Base-by-base conservation (phyloP, 805 yeast genomes). In the Pachysolen tannophilus region DNA sequence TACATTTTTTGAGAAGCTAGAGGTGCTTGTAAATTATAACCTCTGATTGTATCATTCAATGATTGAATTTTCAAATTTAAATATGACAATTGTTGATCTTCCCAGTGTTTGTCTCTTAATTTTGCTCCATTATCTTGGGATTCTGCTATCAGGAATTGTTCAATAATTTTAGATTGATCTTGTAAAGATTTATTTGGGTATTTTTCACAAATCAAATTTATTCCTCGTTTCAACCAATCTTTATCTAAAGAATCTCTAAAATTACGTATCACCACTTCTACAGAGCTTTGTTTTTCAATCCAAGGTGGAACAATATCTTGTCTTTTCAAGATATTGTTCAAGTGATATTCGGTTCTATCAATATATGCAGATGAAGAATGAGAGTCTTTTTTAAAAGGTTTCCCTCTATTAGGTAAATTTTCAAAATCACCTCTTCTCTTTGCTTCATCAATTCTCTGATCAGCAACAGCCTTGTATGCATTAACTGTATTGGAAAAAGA, bases 281-380 rank as follows among this genome's bases (percentile, higher is more conserved):
- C 72, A 2, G 72, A 65, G 14, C 72, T 63, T 53, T 83, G 92
- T 37, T 73, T 78, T 46, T 85, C 94, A 25, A 87, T 79, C 96
- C 96, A 87, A 0, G 94, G 94, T 0, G 95, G 95, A 8, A 77
- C 61, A 1, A 84, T 77, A 32, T 84, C 87, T 53, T 87, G 95
- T 28, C 73, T 69, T 42, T 69, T 72, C 38, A 87, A 57, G 30
- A 87, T 79, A 42, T 82, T 76, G 56, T 87, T 87, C 59, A 87
- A 56, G 51, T 85, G 84, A 52, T 78, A 84, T 46, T 80, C 94
- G 35, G 76, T 83, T 40, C 69, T 70, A 53, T 74, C 92, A 38
- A 68, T 63, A 55, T 65, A 80, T 30, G 75, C 80, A 52, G 61
- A 73, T 44, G 57, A 61, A n/a, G 56, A 53, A 34, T 60, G 52